A percentile compares a stretch with the other conserved stretches of the same genome.
These are phyloP conservation scores for Hymenoscyphus repandus DNA, from an alignment of 2,329 filamentous ascomycete genomes.

Conservation along the genomic window DNA sequence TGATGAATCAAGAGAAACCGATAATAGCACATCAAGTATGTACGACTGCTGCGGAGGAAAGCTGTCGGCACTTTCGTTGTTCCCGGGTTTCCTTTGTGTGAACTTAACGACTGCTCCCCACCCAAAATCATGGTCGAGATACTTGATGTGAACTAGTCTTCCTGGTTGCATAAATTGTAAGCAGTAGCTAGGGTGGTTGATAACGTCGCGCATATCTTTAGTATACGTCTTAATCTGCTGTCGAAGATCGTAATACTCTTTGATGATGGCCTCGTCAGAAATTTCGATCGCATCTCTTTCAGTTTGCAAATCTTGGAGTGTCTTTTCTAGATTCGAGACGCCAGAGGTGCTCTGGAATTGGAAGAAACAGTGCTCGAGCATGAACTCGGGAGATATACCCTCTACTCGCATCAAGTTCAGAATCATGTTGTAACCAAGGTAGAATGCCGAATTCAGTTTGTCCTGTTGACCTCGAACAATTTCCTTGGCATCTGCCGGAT, in stretches of 20 bases:
- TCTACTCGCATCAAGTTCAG: conserved; percentile 95
- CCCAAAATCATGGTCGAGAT: conserved; percentile 76
- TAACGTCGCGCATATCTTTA: conserved; percentile 84
- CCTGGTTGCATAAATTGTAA: conserved; percentile 80
- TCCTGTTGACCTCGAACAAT: conserved; percentile 97
- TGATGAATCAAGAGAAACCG: conserved; percentile 48
- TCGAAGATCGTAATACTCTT: conserved; percentile 88
- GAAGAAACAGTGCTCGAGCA: conserved; percentile 97
- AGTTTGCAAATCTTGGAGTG: conserved; percentile 72
- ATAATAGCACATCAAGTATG: conserved; percentile 76
- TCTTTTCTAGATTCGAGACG: conserved; percentile 77
- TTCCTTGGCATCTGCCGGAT: conserved; percentile 86
- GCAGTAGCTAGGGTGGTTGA: conserved; percentile 86
- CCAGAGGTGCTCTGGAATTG: conserved; percentile 96
- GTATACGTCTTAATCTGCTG: conserved; percentile 79
- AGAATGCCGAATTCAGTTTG: conserved; percentile 94
- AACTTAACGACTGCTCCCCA: conserved; percentile 88
- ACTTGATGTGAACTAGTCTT: conserved; percentile 81
- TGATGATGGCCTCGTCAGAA: conserved; percentile 79
- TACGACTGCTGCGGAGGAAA: conserved; percentile 70
- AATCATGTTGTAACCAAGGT: conserved; percentile 99
- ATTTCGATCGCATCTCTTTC: conserved; percentile 71
- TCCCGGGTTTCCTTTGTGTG: conserved; percentile 57
- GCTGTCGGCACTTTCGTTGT: conserved; percentile 61
- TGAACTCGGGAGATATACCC: conserved; percentile 96